A percentile compares a stretch with the other conserved stretches of the same genome.
phyloP scores from a whole-genome alignment of 331 rosid genomes.

The Acacia concinna region DNA sequence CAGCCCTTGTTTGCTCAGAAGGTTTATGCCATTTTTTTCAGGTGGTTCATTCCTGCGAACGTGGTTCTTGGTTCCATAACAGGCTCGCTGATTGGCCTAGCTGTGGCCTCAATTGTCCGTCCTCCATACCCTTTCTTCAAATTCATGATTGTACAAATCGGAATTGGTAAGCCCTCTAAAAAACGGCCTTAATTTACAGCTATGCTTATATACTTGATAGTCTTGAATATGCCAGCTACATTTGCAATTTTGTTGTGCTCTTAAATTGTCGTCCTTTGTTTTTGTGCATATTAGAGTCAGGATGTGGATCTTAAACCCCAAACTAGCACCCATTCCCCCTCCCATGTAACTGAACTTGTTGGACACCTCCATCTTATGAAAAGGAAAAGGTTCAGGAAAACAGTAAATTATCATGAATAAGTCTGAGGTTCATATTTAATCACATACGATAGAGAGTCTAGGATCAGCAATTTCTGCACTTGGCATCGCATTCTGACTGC shows the following conservation, averaged over 20 bases:
- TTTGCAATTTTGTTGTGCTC: neutral
- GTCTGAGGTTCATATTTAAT: neutral
- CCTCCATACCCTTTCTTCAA: slow-evolving; percentile 97
- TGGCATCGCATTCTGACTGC: neutral
- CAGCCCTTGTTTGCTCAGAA: neutral
- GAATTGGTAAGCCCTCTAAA: slow-evolving; percentile 67
- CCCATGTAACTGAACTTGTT: neutral
- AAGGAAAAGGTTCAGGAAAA: neutral
- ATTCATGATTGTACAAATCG: slow-evolving; percentile 82
- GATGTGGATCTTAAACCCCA: neutral
- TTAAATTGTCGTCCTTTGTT: neutral
- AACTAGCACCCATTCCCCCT: neutral
- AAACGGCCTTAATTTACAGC: neutral
- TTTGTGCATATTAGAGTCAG: neutral
- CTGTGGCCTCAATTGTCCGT: slow-evolving; percentile 66
- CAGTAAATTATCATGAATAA: neutral
- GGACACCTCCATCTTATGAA: neutral
- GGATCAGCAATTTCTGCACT: neutral
- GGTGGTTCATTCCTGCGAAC: slow-evolving; percentile 98
- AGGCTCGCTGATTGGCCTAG: slow-evolving; percentile 80
- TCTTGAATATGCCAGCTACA: neutral
- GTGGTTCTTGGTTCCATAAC: slow-evolving; percentile 66
- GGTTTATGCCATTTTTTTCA: slow-evolving; percentile 31
- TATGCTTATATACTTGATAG: neutral
- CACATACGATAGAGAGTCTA: neutral